These are phyloP conservation scores for Dactylonectria macrodidyma DNA, from an alignment of 2,329 filamentous ascomycete genomes.

Conservation along the genomic window DNA sequence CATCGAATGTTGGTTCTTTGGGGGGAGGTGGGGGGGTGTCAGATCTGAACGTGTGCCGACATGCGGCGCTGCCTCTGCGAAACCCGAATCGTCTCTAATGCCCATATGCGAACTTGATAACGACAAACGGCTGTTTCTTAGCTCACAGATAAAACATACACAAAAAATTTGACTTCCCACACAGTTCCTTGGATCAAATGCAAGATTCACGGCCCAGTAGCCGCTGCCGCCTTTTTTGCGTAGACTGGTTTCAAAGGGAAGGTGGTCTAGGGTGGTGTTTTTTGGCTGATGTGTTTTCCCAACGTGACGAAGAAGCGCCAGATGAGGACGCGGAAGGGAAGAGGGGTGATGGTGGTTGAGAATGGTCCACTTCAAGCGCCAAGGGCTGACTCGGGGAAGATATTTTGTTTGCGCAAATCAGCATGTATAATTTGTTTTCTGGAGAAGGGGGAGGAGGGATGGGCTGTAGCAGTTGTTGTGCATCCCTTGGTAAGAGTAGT, in stretches of 20 bases:
- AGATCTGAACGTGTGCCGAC: constrained; percentile 46
- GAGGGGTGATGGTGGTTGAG: constrained; percentile 8
- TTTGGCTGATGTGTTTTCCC: constrained; percentile 25
- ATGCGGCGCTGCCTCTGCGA: constrained; percentile 48
- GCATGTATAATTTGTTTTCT: constrained; percentile 32
- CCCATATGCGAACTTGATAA: constrained; percentile 57
- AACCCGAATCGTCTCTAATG: constrained; percentile 55
- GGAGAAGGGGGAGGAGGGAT: constrained; percentile 9
- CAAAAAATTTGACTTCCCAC: constrained; percentile 49
- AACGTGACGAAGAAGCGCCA: constrained; percentile 13
- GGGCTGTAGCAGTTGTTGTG: constrained; percentile 16
- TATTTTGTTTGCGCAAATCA: constrained; percentile 27
- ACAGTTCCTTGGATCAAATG: constrained; percentile 41
- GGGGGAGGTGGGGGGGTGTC: constrained; percentile 40
- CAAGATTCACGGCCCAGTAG: constrained; percentile 39
- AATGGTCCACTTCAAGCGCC: constrained; percentile 17
- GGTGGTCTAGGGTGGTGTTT: constrained; percentile 32
- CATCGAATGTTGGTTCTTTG: constrained; percentile 49
- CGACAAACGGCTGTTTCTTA: constrained; percentile 60
- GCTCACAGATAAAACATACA: constrained; percentile 59
- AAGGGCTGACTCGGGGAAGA: constrained; percentile 21
- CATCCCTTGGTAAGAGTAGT: constrained; percentile 25
- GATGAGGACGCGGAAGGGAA: constrained; percentile 4
- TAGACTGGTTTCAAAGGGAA: constrained; percentile 42
- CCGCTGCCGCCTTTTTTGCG: constrained; percentile 32